Evolutionary conservation across 2,329 filamentous ascomycete genomes (phyloP), one percentile per base, ranked within the genome.

Genomic region (Calonectria naviculata): DNA sequence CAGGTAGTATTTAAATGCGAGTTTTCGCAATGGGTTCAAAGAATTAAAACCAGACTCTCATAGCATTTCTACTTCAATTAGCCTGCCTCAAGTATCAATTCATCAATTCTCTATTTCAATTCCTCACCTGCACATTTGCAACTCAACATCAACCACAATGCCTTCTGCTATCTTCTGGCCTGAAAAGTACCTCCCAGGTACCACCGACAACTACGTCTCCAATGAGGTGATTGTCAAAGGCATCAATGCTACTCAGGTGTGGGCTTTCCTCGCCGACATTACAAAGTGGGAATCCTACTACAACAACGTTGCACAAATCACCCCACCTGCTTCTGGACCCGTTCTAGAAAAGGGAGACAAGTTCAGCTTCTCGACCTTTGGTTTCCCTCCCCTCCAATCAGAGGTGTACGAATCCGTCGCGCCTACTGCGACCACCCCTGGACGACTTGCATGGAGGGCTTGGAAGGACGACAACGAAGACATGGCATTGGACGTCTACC

Each of bases 351-450:
- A 79, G 49, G 77, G 71, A 19, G 72, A 79, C 69, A 72, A 60
- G 12, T 81, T 80, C 67, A 76, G 72, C 38, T 80, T 80, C 47
- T 76, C 78, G 21, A 81, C 79, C 0, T 80, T 81, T 44, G 79
- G 78, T 7, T 75, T 79, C 65, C 75, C 78, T 17, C 76, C 78
- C 10, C 67, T 80, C 8, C 52, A 61, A 19, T 77, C 71, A 4
- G 61, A 75, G 29, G 78, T 78, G n/a, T 64, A 71, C 17, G 79
- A 80, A 46, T 79, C 71, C 1, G 70, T 74, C 10, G 34, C 71
- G 4, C 79, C 79, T 13, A 64, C 71, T 1, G 12, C 60, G 1
- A 52, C n/a, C 0, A 67, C 61, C 6, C 64, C 73, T 3, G 77
- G 79, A 2, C 74, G 78, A 26, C 66, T 81, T 7, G 78, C 78